Percentiles rank a stretch among this genome's conserved stretches.
Conservation (phyloP, 1,284 basidiomycete genomes). For the Naganishia sp. region DNA sequence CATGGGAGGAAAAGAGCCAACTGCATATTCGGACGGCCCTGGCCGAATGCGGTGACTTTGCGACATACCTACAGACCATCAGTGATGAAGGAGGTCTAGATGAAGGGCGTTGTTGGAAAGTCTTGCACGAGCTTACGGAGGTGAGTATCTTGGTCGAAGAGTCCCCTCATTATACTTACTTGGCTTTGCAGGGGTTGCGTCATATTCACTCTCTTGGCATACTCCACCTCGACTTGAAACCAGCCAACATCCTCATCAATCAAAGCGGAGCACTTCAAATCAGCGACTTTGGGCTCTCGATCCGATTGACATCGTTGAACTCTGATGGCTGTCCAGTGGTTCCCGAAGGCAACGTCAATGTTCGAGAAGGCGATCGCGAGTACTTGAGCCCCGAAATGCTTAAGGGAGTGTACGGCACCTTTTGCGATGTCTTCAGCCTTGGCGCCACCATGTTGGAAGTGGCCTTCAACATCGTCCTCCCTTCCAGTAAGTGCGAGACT, state of each 20-base stretch:
- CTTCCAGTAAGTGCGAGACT: slow-evolving; percentile 73
- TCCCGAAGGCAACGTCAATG: slow-evolving; percentile 33
- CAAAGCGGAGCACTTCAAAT: slow-evolving; percentile 86
- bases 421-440: slow-evolving; percentile 91
- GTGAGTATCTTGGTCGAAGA: slow-evolving; percentile 11
- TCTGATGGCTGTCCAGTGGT: slow-evolving; percentile 21
- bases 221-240: slow-evolving; percentile 94
- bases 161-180: too few relatives aligned
- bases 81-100: slow-evolving; percentile 80
- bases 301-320: slow-evolving; percentile 20
- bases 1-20: slow-evolving; percentile 89
- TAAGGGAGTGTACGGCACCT: slow-evolving; percentile 80
- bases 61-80: slow-evolving; percentile 83
- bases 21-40: slow-evolving; percentile 91
- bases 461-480: slow-evolving; percentile 88
- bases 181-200: slow-evolving; percentile 66
- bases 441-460: slow-evolving; percentile 94
- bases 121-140: slow-evolving; percentile 71
- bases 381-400: slow-evolving; percentile 95
- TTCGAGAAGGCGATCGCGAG: slow-evolving; percentile 89
- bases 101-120: slow-evolving; percentile 96
- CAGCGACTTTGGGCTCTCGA: slow-evolving; percentile 94
- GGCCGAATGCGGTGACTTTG: slow-evolving; percentile 87
- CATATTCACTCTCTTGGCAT: slow-evolving; percentile 86
- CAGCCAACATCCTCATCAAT: slow-evolving; percentile 92